These are phyloP conservation scores for Dalbergia cochinchinensis DNA, from an alignment of 306 rosid species.

Conservation along the genomic window DNA sequence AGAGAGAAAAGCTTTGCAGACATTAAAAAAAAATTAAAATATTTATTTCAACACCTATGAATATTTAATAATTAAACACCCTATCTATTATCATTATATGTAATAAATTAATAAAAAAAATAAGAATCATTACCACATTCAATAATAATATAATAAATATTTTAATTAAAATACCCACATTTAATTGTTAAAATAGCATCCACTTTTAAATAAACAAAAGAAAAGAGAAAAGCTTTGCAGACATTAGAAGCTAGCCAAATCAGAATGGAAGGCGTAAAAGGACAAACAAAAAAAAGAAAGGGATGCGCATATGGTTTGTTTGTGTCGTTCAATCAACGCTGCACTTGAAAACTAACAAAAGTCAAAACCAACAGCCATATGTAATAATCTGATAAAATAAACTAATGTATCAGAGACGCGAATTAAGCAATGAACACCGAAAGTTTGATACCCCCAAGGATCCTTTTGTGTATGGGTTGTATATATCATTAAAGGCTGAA, in stretches of 20 bases:
- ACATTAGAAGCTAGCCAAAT: constrained; percentile 38
- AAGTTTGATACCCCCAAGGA: constrained; percentile 25
- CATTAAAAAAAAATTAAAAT: too few species aligned
- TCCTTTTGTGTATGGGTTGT: constrained; percentile 19
- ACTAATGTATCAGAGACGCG: constrained; percentile 8
- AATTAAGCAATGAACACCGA: constrained; percentile 29
- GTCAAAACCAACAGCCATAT: constrained; percentile 35
- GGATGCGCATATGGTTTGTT: not conserved
- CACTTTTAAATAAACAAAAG: not conserved
- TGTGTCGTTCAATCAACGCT: constrained; percentile 15
- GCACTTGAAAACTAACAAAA: constrained; percentile 10
- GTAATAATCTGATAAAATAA: constrained; percentile 24
- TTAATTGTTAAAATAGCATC: too few species aligned
- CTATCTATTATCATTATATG: too few species aligned
- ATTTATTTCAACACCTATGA: too few species aligned
- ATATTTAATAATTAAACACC: too few species aligned
- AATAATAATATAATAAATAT: too few species aligned
- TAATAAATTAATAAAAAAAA: too few species aligned
- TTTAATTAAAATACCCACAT: too few species aligned
- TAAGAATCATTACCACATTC: too few species aligned
- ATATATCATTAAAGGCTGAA: constrained; percentile 40
- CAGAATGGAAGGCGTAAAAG: constrained; percentile 13
- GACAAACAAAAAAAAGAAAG: not conserved
- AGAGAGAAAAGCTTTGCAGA: constrained; percentile 18
- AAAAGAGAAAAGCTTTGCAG: constrained; percentile 13